Conservation (phyloP, 352 stramenopile genomes). For the Phytophthora vignae region DNA sequence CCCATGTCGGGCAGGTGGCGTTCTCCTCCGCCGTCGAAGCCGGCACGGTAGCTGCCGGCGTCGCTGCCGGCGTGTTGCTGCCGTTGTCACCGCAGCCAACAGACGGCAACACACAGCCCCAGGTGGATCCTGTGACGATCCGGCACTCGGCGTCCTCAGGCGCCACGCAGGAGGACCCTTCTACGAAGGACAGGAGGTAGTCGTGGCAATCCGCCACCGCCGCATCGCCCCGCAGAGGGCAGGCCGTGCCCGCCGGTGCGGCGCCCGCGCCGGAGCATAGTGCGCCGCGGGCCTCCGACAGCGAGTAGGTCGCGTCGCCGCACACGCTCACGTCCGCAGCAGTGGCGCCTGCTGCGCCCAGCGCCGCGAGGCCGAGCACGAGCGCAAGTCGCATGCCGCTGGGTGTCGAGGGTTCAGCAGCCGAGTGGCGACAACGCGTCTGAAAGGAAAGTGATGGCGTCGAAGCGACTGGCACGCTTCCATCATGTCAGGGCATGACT, state of each 20-base stretch:
- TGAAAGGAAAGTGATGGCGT: conserved; percentile 20
- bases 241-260: conserved; percentile 46
- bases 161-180: conserved; percentile 36
- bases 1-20: conserved; percentile 27
- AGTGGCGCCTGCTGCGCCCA: background rate
- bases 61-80: conserved; percentile 2
- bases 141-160: conserved; percentile 55
- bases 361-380: conserved; percentile 17
- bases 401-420: background rate
- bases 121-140: conserved; percentile 41
- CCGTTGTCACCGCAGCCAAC: conserved; percentile 26
- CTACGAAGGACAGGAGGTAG: conserved; percentile 50
- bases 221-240: conserved; percentile 53
- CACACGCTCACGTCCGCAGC: conserved; percentile 51
- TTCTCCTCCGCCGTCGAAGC: conserved; percentile 2
- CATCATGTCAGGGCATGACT: too few relatives aligned
- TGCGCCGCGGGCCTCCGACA: conserved; percentile 27
- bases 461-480: background rate
- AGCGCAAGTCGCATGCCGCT: conserved; percentile 14
- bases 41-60: conserved; percentile 22
- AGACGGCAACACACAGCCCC: conserved; percentile 51
- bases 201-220: conserved; percentile 50
- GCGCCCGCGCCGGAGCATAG: conserved; percentile 28
- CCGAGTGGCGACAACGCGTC: background rate
- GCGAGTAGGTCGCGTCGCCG: conserved; percentile 52